Evolutionary conservation across 2,329 filamentous ascomycete species (phyloP), one percentile per base, ranked within the genome.

Genomic region (Colletotrichum sp.): DNA sequence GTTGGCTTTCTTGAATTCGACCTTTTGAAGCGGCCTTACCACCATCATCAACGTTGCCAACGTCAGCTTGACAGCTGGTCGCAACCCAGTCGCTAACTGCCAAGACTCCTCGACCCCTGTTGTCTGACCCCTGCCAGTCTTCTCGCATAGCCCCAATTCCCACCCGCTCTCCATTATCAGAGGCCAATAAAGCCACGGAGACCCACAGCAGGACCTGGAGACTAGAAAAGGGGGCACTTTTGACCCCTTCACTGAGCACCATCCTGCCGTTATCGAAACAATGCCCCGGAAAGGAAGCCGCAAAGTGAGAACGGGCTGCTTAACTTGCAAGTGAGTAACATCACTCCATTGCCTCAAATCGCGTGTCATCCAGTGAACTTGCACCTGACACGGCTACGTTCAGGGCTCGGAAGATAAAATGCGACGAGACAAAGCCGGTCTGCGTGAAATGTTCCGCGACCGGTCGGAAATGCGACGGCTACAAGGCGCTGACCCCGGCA

Each of bases 391-490:
- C 13, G 12, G n/a, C n/a, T 16, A 22, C 18, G 18, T 28, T 32
- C 71, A 90, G 89, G 80, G 86, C 89, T 55, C 88, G 90, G 67
- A 89, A 89, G 71, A 87, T 91, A 65, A 91, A 91, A 80, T 92
- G 90, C 80, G 90, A 91, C 76, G 90, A 91, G 81, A 83, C 82
- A 13, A 90, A 89, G 71, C 90, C 90, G 1, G 83, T 81, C 55
- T 92, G 90, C 78, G 81, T 86, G 48, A 87, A 88, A 75, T 92
- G 90, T 79, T 86, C 86, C 30, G 88, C 86, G 70, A 91, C 89
- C 4, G 89, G 90, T n/a, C 86, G 90, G 65, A 87, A 85, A 78
- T 92, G 90, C 79, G 90, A 92, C 79, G 90, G 90, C 75, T 92
- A 92, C 75, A 22, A 24, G 18, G 63, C 30, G 44, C 80, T 82